Evolutionary conservation across 2,329 filamentous ascomycete genomes (phyloP).

Genomic region (Tolypocladium sp.): DNA sequence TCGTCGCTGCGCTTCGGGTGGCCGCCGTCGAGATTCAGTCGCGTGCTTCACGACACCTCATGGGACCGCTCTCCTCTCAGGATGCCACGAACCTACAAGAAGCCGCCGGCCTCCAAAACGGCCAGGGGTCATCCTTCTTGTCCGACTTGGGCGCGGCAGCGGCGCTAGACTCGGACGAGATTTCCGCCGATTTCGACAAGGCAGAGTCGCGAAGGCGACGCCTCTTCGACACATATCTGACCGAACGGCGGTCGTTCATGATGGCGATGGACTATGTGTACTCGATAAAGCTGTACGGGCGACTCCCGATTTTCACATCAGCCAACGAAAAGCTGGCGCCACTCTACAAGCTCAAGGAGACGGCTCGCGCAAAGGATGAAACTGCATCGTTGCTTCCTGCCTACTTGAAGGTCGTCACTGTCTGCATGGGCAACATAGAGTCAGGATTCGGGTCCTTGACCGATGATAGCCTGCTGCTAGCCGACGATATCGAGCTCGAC

Average conservation of each 20-base stretch:
- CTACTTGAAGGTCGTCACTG: slow-evolving; percentile 37
- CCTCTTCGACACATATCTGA: slow-evolving; percentile 63
- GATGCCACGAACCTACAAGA: slow-evolving; percentile 69
- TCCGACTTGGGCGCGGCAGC: slow-evolving; percentile 38
- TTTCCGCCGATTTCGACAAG: slow-evolving; percentile 52
- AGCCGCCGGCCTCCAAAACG: slow-evolving; percentile 57
- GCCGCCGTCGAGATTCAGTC: slow-evolving; percentile 78
- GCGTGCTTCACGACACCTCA: slow-evolving; percentile 63
- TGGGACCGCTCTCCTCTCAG: slow-evolving; percentile 64
- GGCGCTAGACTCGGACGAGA: slow-evolving; percentile 42
- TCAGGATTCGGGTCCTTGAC: slow-evolving; percentile 40
- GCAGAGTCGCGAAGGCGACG: slow-evolving; percentile 53
- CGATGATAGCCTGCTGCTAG: slow-evolving; percentile 36
- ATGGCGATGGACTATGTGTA: slow-evolving; percentile 51
- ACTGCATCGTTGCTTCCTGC: slow-evolving; percentile 36
- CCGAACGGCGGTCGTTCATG: slow-evolving; percentile 60
- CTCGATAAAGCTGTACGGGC: slow-evolving; percentile 34
- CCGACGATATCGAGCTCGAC: slow-evolving; percentile 44
- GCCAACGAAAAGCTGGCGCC: slow-evolving; percentile 16
- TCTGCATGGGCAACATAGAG: slow-evolving; percentile 40
- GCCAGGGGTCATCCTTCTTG: slow-evolving; percentile 47
- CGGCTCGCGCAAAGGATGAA: slow-evolving; percentile 19
- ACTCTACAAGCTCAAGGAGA: slow-evolving; percentile 18
- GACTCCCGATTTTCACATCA: slow-evolving; percentile 23
- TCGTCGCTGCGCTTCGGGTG: slow-evolving; percentile 72